Evolutionary conservation across 805 yeast genomes (phyloP).

Genomic region (Lipomyces yamanashiensis): DNA sequence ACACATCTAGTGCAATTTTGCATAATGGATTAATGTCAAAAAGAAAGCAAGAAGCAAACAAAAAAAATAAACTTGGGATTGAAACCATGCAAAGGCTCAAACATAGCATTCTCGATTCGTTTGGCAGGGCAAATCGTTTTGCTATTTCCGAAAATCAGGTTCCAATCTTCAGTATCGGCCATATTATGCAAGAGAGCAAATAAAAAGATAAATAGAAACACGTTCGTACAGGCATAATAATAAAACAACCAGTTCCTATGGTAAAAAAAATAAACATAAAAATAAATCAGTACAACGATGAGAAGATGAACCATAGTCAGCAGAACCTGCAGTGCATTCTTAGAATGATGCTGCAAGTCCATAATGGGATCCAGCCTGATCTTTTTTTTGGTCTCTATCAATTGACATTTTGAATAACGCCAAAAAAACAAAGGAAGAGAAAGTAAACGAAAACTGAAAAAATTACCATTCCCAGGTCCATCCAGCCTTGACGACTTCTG

Average conservation of each 20-base stretch:
- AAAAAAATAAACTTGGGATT: background rate
- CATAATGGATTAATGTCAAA: background rate
- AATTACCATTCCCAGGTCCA: slow-evolving; percentile 35
- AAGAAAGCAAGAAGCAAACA: background rate
- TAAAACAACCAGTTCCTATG: slow-evolving; percentile 1
- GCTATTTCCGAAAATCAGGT: background rate
- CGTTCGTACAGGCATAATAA: slow-evolving; percentile 3
- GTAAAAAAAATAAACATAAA: background rate
- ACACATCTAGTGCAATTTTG: background rate
- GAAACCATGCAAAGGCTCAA: background rate
- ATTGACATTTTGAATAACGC: background rate
- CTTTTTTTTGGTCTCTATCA: background rate
- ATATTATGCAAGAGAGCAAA: slow-evolving; percentile 3
- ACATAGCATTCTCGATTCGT: background rate
- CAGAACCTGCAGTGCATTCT: background rate
- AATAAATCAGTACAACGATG: background rate
- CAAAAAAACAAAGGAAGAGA: background rate
- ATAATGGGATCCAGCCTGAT: background rate
- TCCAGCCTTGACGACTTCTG: slow-evolving; percentile 27
- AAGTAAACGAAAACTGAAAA: background rate
- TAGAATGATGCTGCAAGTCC: background rate
- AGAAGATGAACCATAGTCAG: background rate
- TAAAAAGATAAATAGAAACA: background rate
- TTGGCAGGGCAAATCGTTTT: background rate
- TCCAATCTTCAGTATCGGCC: background rate